phyloP scores from a whole-genome alignment of 1,284 basidiomycete species.

The Stereum hirsutum region DNA sequence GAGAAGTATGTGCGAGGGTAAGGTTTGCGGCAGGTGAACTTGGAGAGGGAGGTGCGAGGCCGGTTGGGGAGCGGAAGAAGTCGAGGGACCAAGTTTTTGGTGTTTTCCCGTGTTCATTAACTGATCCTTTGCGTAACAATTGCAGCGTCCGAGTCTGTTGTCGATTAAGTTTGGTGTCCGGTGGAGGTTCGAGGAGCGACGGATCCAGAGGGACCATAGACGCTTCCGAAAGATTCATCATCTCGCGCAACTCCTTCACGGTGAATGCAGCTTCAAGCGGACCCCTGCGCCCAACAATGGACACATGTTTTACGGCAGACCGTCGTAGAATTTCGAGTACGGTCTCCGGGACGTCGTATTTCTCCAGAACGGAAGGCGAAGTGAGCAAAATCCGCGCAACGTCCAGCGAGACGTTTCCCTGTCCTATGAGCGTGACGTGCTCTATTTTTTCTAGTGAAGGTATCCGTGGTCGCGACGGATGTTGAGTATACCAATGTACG shows the following conservation, averaged over 20 bases:
- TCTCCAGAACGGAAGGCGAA: constrained; percentile 47
- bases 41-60: constrained; percentile 28
- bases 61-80: constrained; percentile 68
- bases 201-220: constrained; percentile 55
- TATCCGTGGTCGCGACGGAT: constrained; percentile 57
- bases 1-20: constrained; percentile 48
- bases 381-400: constrained; percentile 86
- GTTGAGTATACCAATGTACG: constrained; percentile 97
- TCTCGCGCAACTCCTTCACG: constrained; percentile 90
- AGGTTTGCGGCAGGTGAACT: constrained; percentile 22
- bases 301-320: constrained; percentile 69
- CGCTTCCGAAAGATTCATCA: constrained; percentile 71
- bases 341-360: constrained; percentile 75
- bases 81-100: constrained; percentile 72
- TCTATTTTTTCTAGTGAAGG: constrained; percentile 52
- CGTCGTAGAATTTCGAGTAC: constrained; percentile 65
- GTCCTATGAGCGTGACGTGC: constrained; percentile 85
- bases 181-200: constrained; percentile 29
- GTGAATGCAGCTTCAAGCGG: constrained; percentile 90
- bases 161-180: constrained; percentile 35
- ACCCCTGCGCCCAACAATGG: constrained; percentile 81
- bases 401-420: constrained; percentile 95
- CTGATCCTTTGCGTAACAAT: constrained; percentile 63
- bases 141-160: constrained; percentile 63
- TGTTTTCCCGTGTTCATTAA: constrained; percentile 34